Base-by-base conservation (phyloP, 768 basidiomycete genomes). In the Agaricus sinodeliciosus region DNA sequence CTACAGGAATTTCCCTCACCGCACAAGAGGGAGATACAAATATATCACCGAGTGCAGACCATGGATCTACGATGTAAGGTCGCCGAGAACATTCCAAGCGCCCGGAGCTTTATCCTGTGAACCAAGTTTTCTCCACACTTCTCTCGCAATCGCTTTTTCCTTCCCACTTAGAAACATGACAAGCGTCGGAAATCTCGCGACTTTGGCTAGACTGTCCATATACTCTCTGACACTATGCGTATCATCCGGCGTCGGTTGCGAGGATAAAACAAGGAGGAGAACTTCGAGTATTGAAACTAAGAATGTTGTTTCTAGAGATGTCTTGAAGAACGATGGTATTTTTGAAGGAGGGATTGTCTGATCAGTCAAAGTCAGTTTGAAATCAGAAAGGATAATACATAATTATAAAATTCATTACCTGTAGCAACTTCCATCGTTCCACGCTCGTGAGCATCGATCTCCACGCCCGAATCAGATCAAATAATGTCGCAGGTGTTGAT, bases 401-500 rank as follows among this genome's bases (percentile, higher is more conserved):
- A 31, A 4, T 2, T 25, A n/a, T 12, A 49, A 27, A 42, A 36
- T 28, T n/a, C 37, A 54, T 49, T 57, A 87, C 88, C 50, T 71
- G 71, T 39, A 92, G 64, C 13, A 87, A 67, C 9, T 68, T 60
- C 81, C 85, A 89, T 42, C 75, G 74, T 42, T 77, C 76, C 13
- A 72, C 64, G 6, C 71, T 59, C 0, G 71, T 68, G 0, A 56
- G 48, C 22, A 69, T 48, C 3, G 71, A 58, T 19, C 78, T 73
- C 90, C 87, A 90, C 0, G 70, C 64, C 47, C 72, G 77, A 37
- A 68, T 73, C 57, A 92, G 87, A 34, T 83, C 78, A 59, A 88
- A 84, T 15, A 87, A 66, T 0, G 81, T 76, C 43, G 65, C 66
- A 31, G 31, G 31, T 0, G 72, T 66, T 0, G 73, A 60, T 16